Base-by-base conservation (phyloP, 495 filamentous ascomycete genomes). In the Penicillium manginii region DNA sequence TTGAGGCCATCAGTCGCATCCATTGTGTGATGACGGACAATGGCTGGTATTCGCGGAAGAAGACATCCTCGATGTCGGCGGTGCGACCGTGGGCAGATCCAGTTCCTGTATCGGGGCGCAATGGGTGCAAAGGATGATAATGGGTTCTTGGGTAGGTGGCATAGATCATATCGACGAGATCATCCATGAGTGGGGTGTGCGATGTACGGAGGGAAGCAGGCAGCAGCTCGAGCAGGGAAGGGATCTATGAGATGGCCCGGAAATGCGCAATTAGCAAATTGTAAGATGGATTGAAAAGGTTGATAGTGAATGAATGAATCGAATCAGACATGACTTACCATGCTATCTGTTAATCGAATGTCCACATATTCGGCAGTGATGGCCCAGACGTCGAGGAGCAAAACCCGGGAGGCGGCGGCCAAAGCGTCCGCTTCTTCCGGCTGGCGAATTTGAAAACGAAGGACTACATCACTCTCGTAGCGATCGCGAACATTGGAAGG, bases 311-410 rank as follows among this genome's bases (percentile, higher is more conserved):
- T n/a, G 26, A 29, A 29, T 7, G 6, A 8, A 29, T 29, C 26
- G 1, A 8, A 29, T 29, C 6, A 29, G 26, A 8, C 6, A 29
- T 29, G 26, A 29, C 83, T 61, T 70, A 97, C 87, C 55, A 93
- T 87, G 62, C 89, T 87, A 68, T 91, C 83, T 32, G 88, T 78
- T 26, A 98, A 69, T 33, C 92, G 81, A 31, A 98, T 88, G 72
- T 98, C 94, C n/a, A 93, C 91, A 78, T 86, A 93, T 42, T 91
- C 80, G 7, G 87, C 78, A 3, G 87, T 91, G 51, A 90, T 91
- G 17, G 88, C 87, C 94, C 94, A 98, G 3, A 97, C 85, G 70
- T 98, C 94, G 8, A 98, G 73, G 59, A 92, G 85, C 31, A 97
- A 82, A 39, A 87, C 84, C 46, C 89, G 82, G 9, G 88, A 77